Percentiles rank a stretch among this genome's conserved stretches.
These are phyloP conservation scores for Colletotrichum theobromicola DNA, from an alignment of 2,329 filamentous ascomycete genomes.

Conservation along the genomic window DNA sequence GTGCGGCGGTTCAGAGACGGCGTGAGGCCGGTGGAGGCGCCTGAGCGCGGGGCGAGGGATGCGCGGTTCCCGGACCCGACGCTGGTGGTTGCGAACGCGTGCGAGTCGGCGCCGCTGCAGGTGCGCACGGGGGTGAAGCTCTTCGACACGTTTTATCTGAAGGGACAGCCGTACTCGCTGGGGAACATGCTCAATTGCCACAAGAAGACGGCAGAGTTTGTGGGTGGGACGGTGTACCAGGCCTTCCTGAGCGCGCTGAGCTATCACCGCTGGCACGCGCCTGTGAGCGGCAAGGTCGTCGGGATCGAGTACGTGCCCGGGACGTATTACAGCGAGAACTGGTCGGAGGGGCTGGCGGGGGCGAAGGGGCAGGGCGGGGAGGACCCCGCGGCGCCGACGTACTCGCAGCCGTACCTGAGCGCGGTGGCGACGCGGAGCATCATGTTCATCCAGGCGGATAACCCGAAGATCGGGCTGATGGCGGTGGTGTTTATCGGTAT, in stretches of 20 bases:
- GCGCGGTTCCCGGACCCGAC: neutral
- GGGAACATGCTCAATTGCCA: conserved; percentile 68
- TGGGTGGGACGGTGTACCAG: conserved; percentile 71
- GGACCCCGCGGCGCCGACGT: conserved; percentile 23
- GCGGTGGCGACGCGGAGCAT: conserved; percentile 72
- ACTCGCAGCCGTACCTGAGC: conserved; percentile 70
- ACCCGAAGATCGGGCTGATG: conserved; percentile 70
- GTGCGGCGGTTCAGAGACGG: conserved; percentile 59
- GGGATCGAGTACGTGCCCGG: conserved; percentile 65
- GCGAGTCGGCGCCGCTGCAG: conserved; percentile 66
- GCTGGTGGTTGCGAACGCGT: conserved; percentile 63
- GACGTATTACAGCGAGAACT: conserved; percentile 70
- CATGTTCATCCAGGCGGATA: conserved; percentile 74
- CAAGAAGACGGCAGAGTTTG: conserved; percentile 57
- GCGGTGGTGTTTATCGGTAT: conserved; percentile 76
- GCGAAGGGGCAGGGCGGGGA: neutral
- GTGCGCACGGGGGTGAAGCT: conserved; percentile 54
- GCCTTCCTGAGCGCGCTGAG: conserved; percentile 71
- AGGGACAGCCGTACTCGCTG: conserved; percentile 71
- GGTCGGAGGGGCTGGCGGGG: conserved; percentile 38
- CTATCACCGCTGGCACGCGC: conserved; percentile 76
- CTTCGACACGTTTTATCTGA: conserved; percentile 71
- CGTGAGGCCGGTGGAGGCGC: conserved; percentile 62
- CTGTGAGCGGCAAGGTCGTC: conserved; percentile 66
- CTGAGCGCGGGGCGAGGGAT: conserved; percentile 48